Evolutionary conservation across 148 eudicot species (phyloP).

Genomic region (Rhododendron ferrugineum): DNA sequence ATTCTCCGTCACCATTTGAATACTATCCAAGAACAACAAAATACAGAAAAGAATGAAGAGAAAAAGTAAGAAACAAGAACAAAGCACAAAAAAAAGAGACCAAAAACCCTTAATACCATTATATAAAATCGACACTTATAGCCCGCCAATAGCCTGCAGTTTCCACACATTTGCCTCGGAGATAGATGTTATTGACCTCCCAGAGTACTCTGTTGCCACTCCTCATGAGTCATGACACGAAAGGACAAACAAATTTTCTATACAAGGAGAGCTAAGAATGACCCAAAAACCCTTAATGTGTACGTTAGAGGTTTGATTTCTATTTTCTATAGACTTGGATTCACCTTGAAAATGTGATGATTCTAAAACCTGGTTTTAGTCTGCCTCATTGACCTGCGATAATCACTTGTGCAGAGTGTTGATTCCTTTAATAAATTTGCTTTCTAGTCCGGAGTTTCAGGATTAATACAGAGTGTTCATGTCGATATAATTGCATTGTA

Average conservation of each 20-base stretch:
- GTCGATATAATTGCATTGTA: background rate
- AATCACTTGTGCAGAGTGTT: background rate
- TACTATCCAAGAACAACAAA: background rate
- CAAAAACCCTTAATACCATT: background rate
- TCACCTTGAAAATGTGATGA: background rate
- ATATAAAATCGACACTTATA: background rate
- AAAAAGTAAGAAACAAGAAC: background rate
- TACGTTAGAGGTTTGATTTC: background rate
- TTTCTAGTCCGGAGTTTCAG: background rate
- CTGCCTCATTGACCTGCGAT: background rate
- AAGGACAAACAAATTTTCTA: background rate
- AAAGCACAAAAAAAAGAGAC: background rate
- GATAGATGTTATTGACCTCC: background rate
- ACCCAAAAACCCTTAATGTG: background rate
- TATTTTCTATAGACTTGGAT: background rate
- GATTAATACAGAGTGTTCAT: background rate
- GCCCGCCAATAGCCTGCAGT: background rate
- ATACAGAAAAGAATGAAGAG: background rate
- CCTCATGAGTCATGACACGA: background rate
- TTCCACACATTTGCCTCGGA: background rate
- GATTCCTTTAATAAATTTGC: background rate
- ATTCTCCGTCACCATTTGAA: background rate
- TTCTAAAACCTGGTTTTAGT: background rate
- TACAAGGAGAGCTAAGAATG: background rate
- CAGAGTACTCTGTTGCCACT: background rate